These are phyloP conservation scores for Polytrichum commune DNA, from an alignment of 225 moss, liverwort and hornwort species.

Conservation along the genomic window DNA sequence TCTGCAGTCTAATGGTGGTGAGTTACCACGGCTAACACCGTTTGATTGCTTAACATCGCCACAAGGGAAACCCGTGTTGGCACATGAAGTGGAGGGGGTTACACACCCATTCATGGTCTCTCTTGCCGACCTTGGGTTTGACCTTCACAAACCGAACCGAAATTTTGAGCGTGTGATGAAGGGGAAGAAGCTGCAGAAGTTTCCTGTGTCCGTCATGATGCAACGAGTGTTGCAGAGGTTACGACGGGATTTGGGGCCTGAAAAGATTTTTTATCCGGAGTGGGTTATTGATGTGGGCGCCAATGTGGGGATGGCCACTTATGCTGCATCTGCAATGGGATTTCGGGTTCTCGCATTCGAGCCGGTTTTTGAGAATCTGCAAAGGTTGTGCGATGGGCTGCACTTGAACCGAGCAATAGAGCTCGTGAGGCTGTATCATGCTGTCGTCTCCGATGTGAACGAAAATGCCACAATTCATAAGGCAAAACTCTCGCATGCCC, in stretches of 20 bases:
- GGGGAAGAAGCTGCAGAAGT: slow-evolving; percentile 17
- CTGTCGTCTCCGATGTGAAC: slow-evolving; percentile 10
- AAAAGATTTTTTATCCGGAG: neutral
- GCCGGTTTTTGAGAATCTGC: slow-evolving; percentile 15
- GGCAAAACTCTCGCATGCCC: neutral
- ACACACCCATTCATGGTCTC: slow-evolving; percentile 6
- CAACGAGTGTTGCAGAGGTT: slow-evolving; percentile 11
- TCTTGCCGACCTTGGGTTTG: slow-evolving; percentile 5
- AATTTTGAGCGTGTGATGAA: slow-evolving; percentile 15
- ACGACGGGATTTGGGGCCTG: neutral
- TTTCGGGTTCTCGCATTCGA: slow-evolving; percentile 16
- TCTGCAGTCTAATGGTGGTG: neutral
- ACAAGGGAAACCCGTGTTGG: slow-evolving; percentile 3
- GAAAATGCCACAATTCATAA: slow-evolving; percentile 15
- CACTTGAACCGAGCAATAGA: slow-evolving; percentile 18
- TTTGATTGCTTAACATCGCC: neutral
- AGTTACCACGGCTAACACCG: neutral
- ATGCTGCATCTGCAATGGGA: slow-evolving; percentile 18
- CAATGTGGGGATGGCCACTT: slow-evolving; percentile 21
- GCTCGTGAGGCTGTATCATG: slow-evolving; percentile 17
- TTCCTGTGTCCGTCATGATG: slow-evolving; percentile 9
- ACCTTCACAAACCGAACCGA: slow-evolving; percentile 1
- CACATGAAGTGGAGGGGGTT: slow-evolving; percentile 9
- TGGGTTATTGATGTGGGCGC: slow-evolving; percentile 22
- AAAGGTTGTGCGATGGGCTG: slow-evolving; percentile 17